These are phyloP conservation scores for Lentinula sp. DNA, from an alignment of 768 basidiomycete genomes.

Conservation along the genomic window DNA sequence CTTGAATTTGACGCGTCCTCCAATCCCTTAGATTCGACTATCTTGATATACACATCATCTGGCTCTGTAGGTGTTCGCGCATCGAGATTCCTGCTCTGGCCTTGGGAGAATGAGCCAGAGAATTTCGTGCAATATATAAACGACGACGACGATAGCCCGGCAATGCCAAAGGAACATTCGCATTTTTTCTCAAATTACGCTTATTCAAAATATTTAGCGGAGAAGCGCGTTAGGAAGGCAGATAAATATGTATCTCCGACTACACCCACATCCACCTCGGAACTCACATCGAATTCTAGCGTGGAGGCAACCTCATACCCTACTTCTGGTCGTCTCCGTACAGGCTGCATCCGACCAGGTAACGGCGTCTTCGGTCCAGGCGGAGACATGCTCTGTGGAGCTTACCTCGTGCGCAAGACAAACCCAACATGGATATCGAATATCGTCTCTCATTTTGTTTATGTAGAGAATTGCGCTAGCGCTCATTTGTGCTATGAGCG, in stretches of 20 bases:
- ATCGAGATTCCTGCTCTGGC: slow-evolving; percentile 63
- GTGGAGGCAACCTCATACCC: background rate
- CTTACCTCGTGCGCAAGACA: slow-evolving; percentile 51
- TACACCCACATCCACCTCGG: background rate
- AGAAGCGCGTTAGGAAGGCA: slow-evolving; percentile 35
- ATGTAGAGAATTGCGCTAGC: slow-evolving; percentile 72
- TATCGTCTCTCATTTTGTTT: slow-evolving; percentile 58
- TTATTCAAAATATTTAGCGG: slow-evolving; percentile 54
- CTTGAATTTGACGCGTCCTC: slow-evolving; percentile 42
- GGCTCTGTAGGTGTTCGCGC: slow-evolving; percentile 56
- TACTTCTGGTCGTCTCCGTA: slow-evolving; percentile 34
- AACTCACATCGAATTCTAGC: too few relatives aligned
- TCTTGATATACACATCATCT: slow-evolving; percentile 70
- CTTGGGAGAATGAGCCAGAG: slow-evolving; percentile 60
- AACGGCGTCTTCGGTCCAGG: slow-evolving; percentile 74
- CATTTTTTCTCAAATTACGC: slow-evolving; percentile 80
- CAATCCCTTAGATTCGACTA: slow-evolving; percentile 8
- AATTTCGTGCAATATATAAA: slow-evolving; percentile 57
- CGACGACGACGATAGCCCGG: slow-evolving; percentile 42
- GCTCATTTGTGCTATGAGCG: slow-evolving; percentile 72
- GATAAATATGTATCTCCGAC: slow-evolving; percentile 24
- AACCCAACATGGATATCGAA: slow-evolving; percentile 60
- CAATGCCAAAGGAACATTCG: slow-evolving; percentile 45
- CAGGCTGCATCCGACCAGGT: slow-evolving; percentile 73
- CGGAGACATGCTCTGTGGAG: slow-evolving; percentile 63